Evolutionary conservation across 345 rosid species (phyloP), one percentile per base, ranked within the genome.

Genomic region (Heritiera fomes): DNA sequence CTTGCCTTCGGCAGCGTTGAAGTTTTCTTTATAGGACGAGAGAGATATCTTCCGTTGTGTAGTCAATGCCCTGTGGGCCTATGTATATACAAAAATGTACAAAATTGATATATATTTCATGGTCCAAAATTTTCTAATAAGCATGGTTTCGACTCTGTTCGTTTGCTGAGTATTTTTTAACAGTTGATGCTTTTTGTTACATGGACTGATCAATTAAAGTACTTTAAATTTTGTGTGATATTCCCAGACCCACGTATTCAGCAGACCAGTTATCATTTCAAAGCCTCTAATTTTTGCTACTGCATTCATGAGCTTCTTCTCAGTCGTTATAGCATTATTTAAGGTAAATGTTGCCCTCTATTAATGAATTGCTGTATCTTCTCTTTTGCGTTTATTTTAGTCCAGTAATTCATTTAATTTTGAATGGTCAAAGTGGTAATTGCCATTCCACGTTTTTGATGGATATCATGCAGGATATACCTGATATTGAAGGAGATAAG

Each of bases 271-370:
- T 53, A 76, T 83, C 69, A 82, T 93, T 83, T 85, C 98, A 0
- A 88, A 88, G 79, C 93, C 98, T 40, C 82, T 95, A 78, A 92
- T 93, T 15, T 95, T 95, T 68, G 97, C 98, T 17, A 92, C 97
- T 77, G 95, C 93, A 63, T 93, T 95, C 85, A 95, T 95, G 98
- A 91, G 97, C 87, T 95, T 95, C 87, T 93, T 95, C 88, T 95
- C 98, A 20, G 91, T 93, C 6, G 98, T 93, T 47, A 95, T 95
- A 17, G 98, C 98, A 63, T 82, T 95, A 78, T 95, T 95, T 83
- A 95, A 95, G 98, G 98, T 93, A 86, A 79, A 49, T 78, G 41
- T 0, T 76, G 68, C 60, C 15, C 63, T 52, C 28, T 34, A 23
- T 49, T 71, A 52, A 45, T 47, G 34, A 46, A 46, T 23, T 50